A percentile compares a stretch with the other conserved stretches of the same genome.
phyloP scores from a whole-genome alignment of 2,329 filamentous ascomycete species.

The Fusarium solani-melongenae region DNA sequence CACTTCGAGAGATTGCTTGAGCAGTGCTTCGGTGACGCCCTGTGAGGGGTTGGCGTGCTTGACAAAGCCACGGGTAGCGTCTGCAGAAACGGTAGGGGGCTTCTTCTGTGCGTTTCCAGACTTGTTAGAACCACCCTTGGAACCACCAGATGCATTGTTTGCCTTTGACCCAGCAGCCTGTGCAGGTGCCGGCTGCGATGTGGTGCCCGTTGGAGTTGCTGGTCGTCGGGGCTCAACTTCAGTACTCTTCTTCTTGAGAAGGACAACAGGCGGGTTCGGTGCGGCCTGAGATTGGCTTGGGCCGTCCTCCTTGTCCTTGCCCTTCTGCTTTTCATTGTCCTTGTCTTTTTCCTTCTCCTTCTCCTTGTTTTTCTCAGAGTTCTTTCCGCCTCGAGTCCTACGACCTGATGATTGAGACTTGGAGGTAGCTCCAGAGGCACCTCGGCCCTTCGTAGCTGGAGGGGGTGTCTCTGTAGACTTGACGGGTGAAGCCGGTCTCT shows the following conservation, averaged over 20 bases:
- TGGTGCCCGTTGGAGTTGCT: constrained; percentile 41
- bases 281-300: constrained; percentile 32
- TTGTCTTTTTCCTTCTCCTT: constrained; percentile 44
- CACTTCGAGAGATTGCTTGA: constrained; percentile 77
- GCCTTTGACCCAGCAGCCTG: constrained; percentile 45
- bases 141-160: constrained; percentile 26
- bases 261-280: constrained; percentile 51
- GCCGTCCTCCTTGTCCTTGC: constrained; percentile 35
- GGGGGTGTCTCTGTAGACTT: constrained; percentile 28
- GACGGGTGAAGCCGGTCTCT: constrained; percentile 35
- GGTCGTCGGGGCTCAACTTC: constrained; percentile 41
- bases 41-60: constrained; percentile 91
- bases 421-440: constrained; percentile 32
- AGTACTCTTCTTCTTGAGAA: constrained; percentile 53
- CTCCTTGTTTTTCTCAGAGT: constrained; percentile 53
- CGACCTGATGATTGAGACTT: constrained; percentile 46
- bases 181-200: constrained; percentile 40
- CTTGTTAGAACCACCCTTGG: constrained; percentile 42
- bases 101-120: constrained; percentile 48
- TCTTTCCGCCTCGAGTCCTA: constrained; percentile 51
- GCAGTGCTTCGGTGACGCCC: constrained; percentile 84
- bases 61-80: constrained; percentile 76
- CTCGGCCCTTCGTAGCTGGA: constrained; percentile 36
- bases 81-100: constrained; percentile 44
- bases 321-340: constrained; percentile 34